These are phyloP conservation scores for Oryza officinalis DNA, from an alignment of 176 grass and related monocot species.

Conservation along the genomic window DNA sequence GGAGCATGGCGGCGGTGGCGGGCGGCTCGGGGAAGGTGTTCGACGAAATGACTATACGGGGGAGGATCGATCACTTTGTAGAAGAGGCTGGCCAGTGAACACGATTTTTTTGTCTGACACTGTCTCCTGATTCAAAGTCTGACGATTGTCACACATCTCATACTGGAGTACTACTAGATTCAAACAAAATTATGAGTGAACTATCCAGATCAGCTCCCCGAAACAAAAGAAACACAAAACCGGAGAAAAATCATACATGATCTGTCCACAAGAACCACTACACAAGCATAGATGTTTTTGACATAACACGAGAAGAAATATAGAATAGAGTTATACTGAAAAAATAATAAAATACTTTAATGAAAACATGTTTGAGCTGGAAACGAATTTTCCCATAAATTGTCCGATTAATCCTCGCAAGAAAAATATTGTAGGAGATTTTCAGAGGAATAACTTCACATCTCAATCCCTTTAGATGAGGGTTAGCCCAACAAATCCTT, in stretches of 20 bases:
- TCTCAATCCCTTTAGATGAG: too few species aligned
- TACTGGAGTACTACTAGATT: not conserved
- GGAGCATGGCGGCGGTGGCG: conserved; percentile 37
- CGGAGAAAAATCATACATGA: not conserved
- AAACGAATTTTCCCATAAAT: too few species aligned
- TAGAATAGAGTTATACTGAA: too few species aligned
- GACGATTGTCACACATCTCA: not conserved
- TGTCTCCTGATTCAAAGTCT: not conserved
- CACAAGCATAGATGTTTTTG: not conserved
- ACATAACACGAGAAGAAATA: too few species aligned
- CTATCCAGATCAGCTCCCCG: not conserved
- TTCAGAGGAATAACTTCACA: too few species aligned
- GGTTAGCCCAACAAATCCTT: too few species aligned
- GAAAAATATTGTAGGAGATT: too few species aligned
- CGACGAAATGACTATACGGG: conserved; percentile 33
- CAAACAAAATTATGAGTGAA: not conserved
- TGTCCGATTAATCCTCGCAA: too few species aligned
- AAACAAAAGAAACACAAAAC: not conserved
- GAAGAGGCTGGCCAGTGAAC: not conserved
- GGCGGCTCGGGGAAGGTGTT: not conserved
- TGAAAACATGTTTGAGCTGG: too few species aligned
- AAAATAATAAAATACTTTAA: too few species aligned
- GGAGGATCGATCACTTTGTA: not conserved
- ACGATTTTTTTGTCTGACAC: too few species aligned
- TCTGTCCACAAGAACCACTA: not conserved